Evolutionary conservation across 345 rosid genomes (phyloP), one percentile per base, ranked within the genome.

Genomic region (Moringa oleifera): DNA sequence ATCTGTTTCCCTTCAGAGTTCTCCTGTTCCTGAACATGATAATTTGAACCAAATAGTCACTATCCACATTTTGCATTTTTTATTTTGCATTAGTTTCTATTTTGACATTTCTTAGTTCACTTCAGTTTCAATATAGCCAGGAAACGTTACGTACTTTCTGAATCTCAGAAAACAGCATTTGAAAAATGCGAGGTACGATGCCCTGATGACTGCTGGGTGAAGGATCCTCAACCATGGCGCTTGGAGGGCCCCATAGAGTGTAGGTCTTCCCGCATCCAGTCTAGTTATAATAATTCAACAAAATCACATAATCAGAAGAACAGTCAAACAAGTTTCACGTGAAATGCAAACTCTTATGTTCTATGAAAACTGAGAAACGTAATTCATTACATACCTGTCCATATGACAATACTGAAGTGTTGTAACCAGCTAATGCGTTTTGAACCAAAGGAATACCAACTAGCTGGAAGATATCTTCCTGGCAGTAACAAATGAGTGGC

Each of bases 251-350:
- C 96, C 97, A 94, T 88, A 90, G 79, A 0, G 99, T 94, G 72
- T 88, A 88, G 19, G 99, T 86, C 79, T 94, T 94, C 49, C 99
- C 97, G 57, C 99, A 90, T 80, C 95, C 99, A 25, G 89, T 88
- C 99, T 94, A 25, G 28, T 49, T n/a, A n/a, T n/a, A 69, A 71
- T 23, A 65, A 60, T 51, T 41, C 67, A 70, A 25, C 20, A 56
- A 52, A 19, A 51, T 33, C 46, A 21, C 8, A 46, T 6, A 18
- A 46, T 31, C 57, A 60, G 37, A 51, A 21, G 22, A 31, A 4
- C 9, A 20, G 6, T 20, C 58, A 41, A 41, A 41, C 47, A 41
- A 41, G 12, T 15, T 41, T 41, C 1, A 41, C 12, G 6, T 41
- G 47, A 41, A 41, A 41, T 7, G 12, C 13, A 41, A 41, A 7